A percentile compares a stretch with the other conserved stretches of the same genome.
Evolutionary conservation across 371 early-diverging fungal species (phyloP).

Genomic region (Circinella umbellata): DNA sequence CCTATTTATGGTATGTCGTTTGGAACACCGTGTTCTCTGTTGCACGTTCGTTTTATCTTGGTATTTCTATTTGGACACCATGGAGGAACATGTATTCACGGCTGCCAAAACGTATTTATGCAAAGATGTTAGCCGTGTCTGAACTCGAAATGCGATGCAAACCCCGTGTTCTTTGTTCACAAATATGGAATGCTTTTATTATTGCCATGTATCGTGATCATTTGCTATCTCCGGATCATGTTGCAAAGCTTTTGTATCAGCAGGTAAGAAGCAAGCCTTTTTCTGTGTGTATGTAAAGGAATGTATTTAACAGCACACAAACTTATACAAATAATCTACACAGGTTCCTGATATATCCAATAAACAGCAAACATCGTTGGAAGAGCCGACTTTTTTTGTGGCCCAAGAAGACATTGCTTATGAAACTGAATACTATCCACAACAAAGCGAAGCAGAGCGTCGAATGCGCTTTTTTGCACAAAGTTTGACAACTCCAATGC

Average conservation of each 20-base stretch:
- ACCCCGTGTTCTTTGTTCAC: slow-evolving; percentile 79
- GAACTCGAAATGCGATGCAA: slow-evolving; percentile 71
- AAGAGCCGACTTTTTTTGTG: slow-evolving; percentile 82
- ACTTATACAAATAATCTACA: background rate
- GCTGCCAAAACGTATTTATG: slow-evolving; percentile 82
- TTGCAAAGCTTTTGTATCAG: slow-evolving; percentile 77
- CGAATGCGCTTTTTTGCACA: slow-evolving; percentile 91
- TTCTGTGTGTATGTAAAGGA: slow-evolving; percentile 10
- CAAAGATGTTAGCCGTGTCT: slow-evolving; percentile 73
- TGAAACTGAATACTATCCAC: slow-evolving; percentile 77
- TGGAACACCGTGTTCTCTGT: slow-evolving; percentile 84
- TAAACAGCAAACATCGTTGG: slow-evolving; percentile 66
- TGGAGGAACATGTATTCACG: slow-evolving; percentile 88
- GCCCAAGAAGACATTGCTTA: slow-evolving; percentile 81
- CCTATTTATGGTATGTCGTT: slow-evolving; percentile 90
- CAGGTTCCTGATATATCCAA: slow-evolving; percentile 40
- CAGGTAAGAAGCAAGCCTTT: slow-evolving; percentile 49
- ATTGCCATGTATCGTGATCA: slow-evolving; percentile 88
- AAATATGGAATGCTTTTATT: slow-evolving; percentile 90
- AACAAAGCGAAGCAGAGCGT: slow-evolving; percentile 81
- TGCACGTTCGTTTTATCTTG: slow-evolving; percentile 76
- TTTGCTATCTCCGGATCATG: slow-evolving; percentile 75
- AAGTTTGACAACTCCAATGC: slow-evolving; percentile 83
- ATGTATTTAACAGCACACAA: slow-evolving; percentile 2
- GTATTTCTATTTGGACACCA: slow-evolving; percentile 85